Evolutionary conservation across 1,139 yeast genomes (phyloP).

Genomic region (Geotrichum reessii): DNA sequence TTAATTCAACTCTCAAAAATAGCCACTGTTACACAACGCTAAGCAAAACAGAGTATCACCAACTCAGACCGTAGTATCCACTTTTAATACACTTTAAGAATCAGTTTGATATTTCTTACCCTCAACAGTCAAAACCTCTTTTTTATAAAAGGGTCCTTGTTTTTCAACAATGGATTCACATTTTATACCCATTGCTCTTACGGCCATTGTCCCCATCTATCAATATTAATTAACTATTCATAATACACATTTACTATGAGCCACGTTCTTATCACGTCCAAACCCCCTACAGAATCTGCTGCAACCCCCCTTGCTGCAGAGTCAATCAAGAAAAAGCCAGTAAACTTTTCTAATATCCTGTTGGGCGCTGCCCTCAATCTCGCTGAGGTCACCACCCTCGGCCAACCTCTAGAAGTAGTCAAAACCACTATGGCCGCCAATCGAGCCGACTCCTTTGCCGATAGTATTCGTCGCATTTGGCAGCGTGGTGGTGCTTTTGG

Average conservation of each 20-base stretch:
- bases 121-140: no score
- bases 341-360: slow-evolving; percentile 81
- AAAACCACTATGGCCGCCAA: slow-evolving; percentile 99
- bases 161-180: background rate
- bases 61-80: no score
- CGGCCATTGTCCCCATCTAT: no score
- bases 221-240: background rate
- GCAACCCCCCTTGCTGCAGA: background rate
- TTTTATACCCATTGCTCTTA: background rate
- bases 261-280: background rate
- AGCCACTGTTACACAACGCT: background rate
- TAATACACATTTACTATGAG: background rate
- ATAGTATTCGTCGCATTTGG: slow-evolving; percentile 75
- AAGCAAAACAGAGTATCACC: background rate
- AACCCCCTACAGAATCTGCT: background rate
- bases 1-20: background rate
- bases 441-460: slow-evolving; percentile 60
- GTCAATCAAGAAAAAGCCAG: slow-evolving; percentile 66
- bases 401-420: slow-evolving; percentile 92
- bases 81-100: no score
- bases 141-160: background rate
- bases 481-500: slow-evolving; percentile 88
- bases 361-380: slow-evolving; percentile 91
- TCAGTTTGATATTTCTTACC: no score
- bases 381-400: slow-evolving; percentile 89